These are phyloP conservation scores for Fusarium papillatum DNA, from an alignment of 2,329 filamentous ascomycete genomes.

Conservation along the genomic window DNA sequence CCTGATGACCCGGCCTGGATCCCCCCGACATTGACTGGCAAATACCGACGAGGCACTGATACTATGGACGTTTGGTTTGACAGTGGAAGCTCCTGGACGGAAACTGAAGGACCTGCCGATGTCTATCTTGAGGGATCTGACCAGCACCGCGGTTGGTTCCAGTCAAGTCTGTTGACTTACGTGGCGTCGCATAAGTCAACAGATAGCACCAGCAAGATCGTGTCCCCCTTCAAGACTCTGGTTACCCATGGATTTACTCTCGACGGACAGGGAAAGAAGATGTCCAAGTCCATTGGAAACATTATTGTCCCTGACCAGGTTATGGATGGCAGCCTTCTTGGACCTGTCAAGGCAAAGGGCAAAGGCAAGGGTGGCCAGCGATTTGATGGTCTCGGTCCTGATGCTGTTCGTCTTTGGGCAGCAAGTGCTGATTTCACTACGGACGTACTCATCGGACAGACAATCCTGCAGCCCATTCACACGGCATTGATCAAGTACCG, in stretches of 20 bases:
- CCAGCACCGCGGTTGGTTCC: constrained; percentile 98
- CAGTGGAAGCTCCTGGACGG: constrained; percentile 93
- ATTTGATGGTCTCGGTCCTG: constrained; percentile 83
- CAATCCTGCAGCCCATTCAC: constrained; percentile 83
- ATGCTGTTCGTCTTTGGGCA: constrained; percentile 91
- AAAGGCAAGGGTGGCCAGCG: constrained; percentile 55
- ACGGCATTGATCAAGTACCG: constrained; percentile 87
- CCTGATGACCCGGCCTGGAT: constrained; percentile 85
- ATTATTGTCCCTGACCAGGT: constrained; percentile 85
- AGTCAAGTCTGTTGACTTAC: constrained; percentile 92
- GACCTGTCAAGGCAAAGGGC: constrained; percentile 73
- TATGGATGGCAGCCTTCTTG: constrained; percentile 85
- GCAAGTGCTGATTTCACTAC: constrained; percentile 92
- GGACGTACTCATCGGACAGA: constrained; percentile 86
- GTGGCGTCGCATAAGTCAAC: constrained; percentile 72
- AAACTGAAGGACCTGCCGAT: constrained; percentile 74
- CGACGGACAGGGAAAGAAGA: constrained; percentile 92
- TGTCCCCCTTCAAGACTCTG: constrained; percentile 86
- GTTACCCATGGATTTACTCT: constrained; percentile 97
- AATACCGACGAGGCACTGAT: constrained; percentile 84
- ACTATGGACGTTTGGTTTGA: constrained; percentile 99
- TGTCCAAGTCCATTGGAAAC: constrained; percentile 98
- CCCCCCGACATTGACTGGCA: constrained; percentile 69
- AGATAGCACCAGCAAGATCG: constrained; percentile 42
- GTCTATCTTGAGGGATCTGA: constrained; percentile 95